Conservation (phyloP, 1,284 basidiomycete species). For the Apiotrichum gamsii region DNA sequence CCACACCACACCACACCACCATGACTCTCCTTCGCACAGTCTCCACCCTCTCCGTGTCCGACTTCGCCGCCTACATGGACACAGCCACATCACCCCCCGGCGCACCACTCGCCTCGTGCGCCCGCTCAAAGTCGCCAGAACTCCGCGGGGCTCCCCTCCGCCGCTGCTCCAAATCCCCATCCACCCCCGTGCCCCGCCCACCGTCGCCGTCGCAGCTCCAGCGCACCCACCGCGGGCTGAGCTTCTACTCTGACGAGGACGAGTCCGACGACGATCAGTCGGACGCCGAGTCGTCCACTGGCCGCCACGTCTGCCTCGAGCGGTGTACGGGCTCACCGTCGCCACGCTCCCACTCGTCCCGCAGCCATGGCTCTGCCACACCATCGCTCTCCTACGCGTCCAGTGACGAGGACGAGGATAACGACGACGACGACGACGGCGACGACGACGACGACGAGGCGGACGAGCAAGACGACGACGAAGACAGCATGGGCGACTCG, state of each 20-base stretch:
- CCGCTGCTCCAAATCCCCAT: not conserved
- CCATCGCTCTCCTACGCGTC: not conserved
- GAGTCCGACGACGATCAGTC: not conserved
- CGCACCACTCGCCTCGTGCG: not conserved
- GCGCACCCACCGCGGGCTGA: not conserved
- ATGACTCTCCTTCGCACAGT: conserved; percentile 3
- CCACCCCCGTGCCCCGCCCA: not conserved
- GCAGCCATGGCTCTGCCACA: not conserved
- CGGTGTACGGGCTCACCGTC: not conserved
- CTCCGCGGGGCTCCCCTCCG: not conserved
- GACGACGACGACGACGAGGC: not conserved
- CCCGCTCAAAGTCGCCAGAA: not conserved
- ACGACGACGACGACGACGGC: not conserved
- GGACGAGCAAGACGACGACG: not conserved
- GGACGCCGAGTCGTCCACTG: not conserved
- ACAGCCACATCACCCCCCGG: not conserved
- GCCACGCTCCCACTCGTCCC: not conserved
- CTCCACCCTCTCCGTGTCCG: conserved; percentile 7
- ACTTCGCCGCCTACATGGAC: conserved; percentile 2
- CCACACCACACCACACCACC: not conserved
- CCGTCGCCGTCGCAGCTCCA: not conserved
- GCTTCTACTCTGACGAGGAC: not conserved
- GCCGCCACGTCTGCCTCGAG: not conserved
- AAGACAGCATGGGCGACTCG: not conserved
- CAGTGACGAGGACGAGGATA: not conserved